Evolutionary conservation across 345 rosid species (phyloP), one percentile per base, ranked within the genome.

Genomic region (Fremontodendron californicum): DNA sequence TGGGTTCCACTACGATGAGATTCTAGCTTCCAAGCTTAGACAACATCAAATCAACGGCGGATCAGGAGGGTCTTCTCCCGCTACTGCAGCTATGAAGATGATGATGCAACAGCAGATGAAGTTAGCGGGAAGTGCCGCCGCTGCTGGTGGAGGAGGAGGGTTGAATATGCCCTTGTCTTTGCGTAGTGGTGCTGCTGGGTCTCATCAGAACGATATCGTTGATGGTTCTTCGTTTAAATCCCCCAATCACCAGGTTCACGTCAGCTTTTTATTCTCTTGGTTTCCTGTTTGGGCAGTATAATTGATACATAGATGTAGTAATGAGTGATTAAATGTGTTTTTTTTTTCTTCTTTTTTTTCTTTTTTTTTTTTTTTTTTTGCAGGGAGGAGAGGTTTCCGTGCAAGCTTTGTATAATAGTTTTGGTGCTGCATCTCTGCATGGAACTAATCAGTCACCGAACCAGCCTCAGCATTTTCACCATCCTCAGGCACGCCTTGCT

Each of bases 21-120:
- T 82, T 57, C 76, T 84, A 25, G 83, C 87, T 39, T 82, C 85
- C 71, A 84, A 75, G 85, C 77, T 84, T 74, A 75, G 83, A 61
- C 83, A 80, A 54, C 85, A 82, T 11, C 91, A 89, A 88, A 91
- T 89, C 89, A 88, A 82, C 78, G 77, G 83, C 31, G 84, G 46
- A 2, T 48, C 81, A 12, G 83, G 82, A 4, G 58, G 58, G 4
- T 39, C 71, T 25, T 45, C 73, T 25, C 4, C 55, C 1, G 42
- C 81, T 4, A 74, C 82, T 0, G 76, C 85, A 1, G 84, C 82
- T 0, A 88, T 83, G 85, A 45, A 83, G 82, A 82, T 86, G 89
- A 31, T 87, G 78, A 82, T 83, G 71, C 91, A 90, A 55, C 90
- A 89, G 75, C 90, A 84, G 67, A 75, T 89, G 84, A 75, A 91